A percentile compares a stretch with the other conserved stretches of the same genome.
Evolutionary conservation across 805 yeast species (phyloP).

Genomic region (Candida oleophila): DNA sequence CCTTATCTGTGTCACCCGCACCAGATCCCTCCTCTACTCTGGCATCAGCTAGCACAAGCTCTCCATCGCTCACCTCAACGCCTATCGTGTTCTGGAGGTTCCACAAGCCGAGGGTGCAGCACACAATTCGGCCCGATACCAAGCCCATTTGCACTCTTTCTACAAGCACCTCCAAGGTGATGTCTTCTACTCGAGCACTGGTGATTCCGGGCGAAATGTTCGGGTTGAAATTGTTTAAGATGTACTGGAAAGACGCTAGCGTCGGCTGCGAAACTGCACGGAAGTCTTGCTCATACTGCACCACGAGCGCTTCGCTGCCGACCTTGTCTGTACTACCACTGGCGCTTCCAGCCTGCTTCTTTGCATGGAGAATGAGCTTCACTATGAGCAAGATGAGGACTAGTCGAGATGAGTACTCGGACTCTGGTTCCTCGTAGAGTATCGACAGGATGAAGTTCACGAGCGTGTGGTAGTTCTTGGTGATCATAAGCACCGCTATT

Average conservation of each 20-base stretch:
- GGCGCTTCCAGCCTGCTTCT: background rate
- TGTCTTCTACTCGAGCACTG: background rate
- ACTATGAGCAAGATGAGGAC: background rate
- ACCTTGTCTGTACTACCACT: background rate
- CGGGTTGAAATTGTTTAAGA: background rate
- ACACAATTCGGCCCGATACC: slow-evolving; percentile 29
- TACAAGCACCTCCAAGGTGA: slow-evolving; percentile 14
- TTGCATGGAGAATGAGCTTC: background rate
- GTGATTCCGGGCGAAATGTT: background rate
- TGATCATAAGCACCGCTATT: slow-evolving; percentile 26
- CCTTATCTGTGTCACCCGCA: slow-evolving; percentile 1
- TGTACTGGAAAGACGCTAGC: background rate
- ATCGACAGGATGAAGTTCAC: slow-evolving; percentile 25
- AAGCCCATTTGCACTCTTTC: slow-evolving; percentile 15
- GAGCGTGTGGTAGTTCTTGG: slow-evolving; percentile 28
- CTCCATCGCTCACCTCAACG: slow-evolving; percentile 10
- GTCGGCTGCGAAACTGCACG: background rate
- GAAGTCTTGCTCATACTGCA: background rate
- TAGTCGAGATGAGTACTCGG: slow-evolving; percentile 2
- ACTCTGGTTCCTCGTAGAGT: slow-evolving; percentile 12
- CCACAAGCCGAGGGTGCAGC: slow-evolving; percentile 37
- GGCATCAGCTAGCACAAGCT: background rate
- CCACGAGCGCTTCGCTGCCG: background rate
- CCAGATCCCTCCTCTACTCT: slow-evolving; percentile 4
- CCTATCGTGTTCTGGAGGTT: slow-evolving; percentile 23